Evolutionary conservation across 768 basidiomycete genomes (phyloP), one percentile per base, ranked within the genome.

Genomic region (Agaricus bisporus): DNA sequence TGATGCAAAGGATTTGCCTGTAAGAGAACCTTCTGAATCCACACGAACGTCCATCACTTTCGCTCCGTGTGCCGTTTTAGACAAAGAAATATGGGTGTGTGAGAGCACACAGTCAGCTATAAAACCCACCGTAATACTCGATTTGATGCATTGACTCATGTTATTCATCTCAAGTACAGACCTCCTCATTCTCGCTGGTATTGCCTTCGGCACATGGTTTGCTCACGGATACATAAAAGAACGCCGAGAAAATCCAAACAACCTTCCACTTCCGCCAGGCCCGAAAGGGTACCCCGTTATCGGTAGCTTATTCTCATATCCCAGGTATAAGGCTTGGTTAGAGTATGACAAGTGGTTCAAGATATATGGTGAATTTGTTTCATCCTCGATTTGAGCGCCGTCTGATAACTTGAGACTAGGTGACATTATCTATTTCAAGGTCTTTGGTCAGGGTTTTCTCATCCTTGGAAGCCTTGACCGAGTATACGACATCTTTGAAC

Each of bases 371-470:
- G 28, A 45, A 15, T 45, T 14, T 3, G 9, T 3, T n/a, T 6
- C 11, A 7, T 32, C 32, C 32, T 32, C 28, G 12, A n/a, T 15
- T 7, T 11, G 25, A 6, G 7, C 11, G 12, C 26, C 25, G 11
- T 11, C 4, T 22, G 25, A 9, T 26, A 26, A n/a, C 10, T n/a
- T n/a, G n/a, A n/a, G 25, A n/a, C 44, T 28, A 59, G 58, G 58
- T 9, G 55, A 59, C 32, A 43, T 59, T 12, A 41, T 56, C 5
- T 59, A 59, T 39, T 28, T 59, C 36, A 48, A 59, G 6, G 51
- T 49, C 10, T 29, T 59, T 17, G 58, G 55, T 1, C 55, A 59
- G 37, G 41, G 41, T 11, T 35, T 59, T 20, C 41, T 59, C 12
- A 22, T 59, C 14, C 36, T 59, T 2, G 51, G 55, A 18, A 47